Base-by-base conservation (phyloP, 1,284 basidiomycete genomes). In the Ganoderma multipileum region DNA sequence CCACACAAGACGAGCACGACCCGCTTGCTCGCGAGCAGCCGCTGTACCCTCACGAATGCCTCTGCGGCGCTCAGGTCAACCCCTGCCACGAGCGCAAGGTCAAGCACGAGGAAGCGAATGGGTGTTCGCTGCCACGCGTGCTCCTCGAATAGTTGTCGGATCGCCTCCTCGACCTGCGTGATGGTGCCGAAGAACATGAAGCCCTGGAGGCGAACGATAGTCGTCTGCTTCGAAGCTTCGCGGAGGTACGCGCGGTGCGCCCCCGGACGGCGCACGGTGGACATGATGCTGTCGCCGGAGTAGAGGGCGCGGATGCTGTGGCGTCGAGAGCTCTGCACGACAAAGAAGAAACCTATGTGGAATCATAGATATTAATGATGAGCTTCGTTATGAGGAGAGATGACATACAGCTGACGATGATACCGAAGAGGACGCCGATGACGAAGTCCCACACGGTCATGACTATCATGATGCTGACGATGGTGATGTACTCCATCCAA, bases 101-200 rank as follows among this genome's bases (percentile, higher is more conserved):
- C 96, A 65, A 97, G 85, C 14, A 97, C 85, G 52, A 98, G 87
- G 84, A 98, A 99, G 1, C 95, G 91, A 50, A 99, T 91, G 0
- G 96, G 96, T 64, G 91, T 91, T 39, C 85, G 84, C 57, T 89
- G 84, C 91, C 96, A 98, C 16, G 87, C 83, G 0, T 91, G 89
- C 7, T 87, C 87, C 66, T 94, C 89, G 28, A 98, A 87, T 26
- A 96, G 85, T 20, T 86, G 81, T 8, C 92, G 87, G 57, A 96
- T 92, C 1, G 92, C 85, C 73, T 92, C 91, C 79, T 98, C 96
- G 67, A 98, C 95, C 55, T 91, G 85, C 0, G 92, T 87, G 75
- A 98, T 97, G 0, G 96, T 98, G 5, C 98, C 97, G 79, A 99
- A 99, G 87, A 99, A 99, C 44, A 99, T 84, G 82, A 95, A 96